A percentile compares a stretch with the other conserved stretches of the same genome.
phyloP scores from a whole-genome alignment of 257 asterid genomes.

The Striga asiatica region DNA sequence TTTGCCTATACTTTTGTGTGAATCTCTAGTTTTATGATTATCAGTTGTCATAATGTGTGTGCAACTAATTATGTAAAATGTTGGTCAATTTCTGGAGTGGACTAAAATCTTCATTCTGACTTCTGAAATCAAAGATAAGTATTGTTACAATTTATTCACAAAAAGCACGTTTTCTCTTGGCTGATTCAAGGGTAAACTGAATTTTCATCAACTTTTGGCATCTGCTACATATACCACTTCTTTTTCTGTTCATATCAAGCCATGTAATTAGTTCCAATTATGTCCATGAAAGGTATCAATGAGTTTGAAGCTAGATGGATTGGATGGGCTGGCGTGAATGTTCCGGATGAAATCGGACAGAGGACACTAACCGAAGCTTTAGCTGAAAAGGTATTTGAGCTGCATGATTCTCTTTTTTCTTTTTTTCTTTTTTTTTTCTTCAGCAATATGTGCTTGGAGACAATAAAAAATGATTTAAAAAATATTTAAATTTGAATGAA shows the following conservation, averaged over 20 bases:
- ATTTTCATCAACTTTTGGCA: background rate
- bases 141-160: background rate
- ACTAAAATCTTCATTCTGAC: background rate
- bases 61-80: no score
- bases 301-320: conserved; percentile 93
- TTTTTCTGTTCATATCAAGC: background rate
- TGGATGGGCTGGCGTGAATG: conserved; percentile 98
- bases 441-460: no score
- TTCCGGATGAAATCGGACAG: conserved; percentile 81
- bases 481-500: no score
- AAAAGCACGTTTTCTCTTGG: no score
- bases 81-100: no score
- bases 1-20: no score
- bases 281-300: conserved; percentile 50
- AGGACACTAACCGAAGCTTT: conserved; percentile 70
- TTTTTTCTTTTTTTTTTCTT: background rate
- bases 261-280: background rate
- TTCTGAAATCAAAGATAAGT: background rate
- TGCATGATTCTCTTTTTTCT: background rate
- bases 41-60: no score
- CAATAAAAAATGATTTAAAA: no score
- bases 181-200: no score
- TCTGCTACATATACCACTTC: background rate
- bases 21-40: no score
- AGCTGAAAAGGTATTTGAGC: conserved; percentile 57